A percentile compares a stretch with the other conserved stretches of the same genome.
phyloP scores from a whole-genome alignment of 768 basidiomycete species.

The Trametes cingulata region DNA sequence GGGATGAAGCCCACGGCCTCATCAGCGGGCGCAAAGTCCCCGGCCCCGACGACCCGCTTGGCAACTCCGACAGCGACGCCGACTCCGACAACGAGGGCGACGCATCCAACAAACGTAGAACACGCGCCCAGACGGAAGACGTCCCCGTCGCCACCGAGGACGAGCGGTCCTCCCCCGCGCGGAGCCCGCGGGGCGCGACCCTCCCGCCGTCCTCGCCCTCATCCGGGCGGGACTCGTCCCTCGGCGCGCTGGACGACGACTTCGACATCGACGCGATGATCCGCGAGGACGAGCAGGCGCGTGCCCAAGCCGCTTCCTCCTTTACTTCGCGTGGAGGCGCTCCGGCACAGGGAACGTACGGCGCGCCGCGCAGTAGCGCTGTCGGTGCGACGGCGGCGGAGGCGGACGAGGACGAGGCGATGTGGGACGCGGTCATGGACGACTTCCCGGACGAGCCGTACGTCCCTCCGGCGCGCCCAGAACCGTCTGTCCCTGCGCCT shows the following conservation, averaged over 20 bases:
- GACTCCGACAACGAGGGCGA: slow-evolving; percentile 29
- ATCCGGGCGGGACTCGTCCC: slow-evolving; percentile 29
- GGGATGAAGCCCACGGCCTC: slow-evolving; percentile 60
- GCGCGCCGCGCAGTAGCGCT: background rate
- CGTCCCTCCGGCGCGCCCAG: background rate
- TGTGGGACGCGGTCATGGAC: slow-evolving; percentile 29
- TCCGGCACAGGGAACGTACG: background rate
- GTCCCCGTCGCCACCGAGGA: slow-evolving; percentile 14
- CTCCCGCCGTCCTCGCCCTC: slow-evolving; percentile 42
- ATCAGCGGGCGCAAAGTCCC: slow-evolving; percentile 38
- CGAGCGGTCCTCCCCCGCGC: slow-evolving; percentile 25
- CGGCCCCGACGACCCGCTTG: slow-evolving; percentile 30
- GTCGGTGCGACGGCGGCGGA: background rate
- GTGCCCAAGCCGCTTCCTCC: background rate
- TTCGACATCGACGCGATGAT: slow-evolving; percentile 55
- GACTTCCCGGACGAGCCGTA: slow-evolving; percentile 19
- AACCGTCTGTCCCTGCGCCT: slow-evolving; percentile 8
- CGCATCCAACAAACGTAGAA: slow-evolving; percentile 10
- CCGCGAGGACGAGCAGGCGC: slow-evolving; percentile 41
- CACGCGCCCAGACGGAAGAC: slow-evolving; percentile 29
- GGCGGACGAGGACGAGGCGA: slow-evolving; percentile 24
- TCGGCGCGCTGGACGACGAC: slow-evolving; percentile 36
- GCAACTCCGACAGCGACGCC: slow-evolving; percentile 28
- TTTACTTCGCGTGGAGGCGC: background rate
- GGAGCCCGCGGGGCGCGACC: slow-evolving; percentile 43